Evolutionary conservation across 2,329 filamentous ascomycete genomes (phyloP).

Genomic region (Ophiostoma sp.): DNA sequence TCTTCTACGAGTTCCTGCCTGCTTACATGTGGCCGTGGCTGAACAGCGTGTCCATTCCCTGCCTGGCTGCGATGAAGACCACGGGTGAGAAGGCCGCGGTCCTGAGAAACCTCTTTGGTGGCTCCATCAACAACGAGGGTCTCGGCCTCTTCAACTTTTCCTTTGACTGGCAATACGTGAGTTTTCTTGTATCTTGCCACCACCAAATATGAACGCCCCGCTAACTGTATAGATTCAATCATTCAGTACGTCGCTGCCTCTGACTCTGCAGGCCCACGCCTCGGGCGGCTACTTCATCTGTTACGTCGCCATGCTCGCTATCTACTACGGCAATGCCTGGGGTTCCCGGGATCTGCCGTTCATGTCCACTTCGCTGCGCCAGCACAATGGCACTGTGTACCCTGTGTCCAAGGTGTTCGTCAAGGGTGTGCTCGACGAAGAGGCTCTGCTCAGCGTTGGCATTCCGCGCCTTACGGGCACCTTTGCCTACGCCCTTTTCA

Average conservation of each 20-base stretch:
- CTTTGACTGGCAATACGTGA: conserved; percentile 52
- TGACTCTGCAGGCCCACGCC: conserved; percentile 45
- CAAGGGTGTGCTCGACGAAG: conserved; percentile 39
- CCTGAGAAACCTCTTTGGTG: conserved; percentile 48
- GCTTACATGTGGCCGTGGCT: conserved; percentile 53
- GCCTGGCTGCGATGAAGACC: conserved; percentile 47
- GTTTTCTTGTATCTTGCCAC: conserved; percentile 27
- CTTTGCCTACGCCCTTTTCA: conserved; percentile 51
- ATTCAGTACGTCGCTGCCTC: conserved; percentile 47
- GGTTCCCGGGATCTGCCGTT: conserved; percentile 44
- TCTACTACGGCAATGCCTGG: conserved; percentile 50
- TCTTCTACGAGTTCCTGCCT: conserved; percentile 48
- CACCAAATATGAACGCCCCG: no score
- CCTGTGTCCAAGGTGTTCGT: conserved; percentile 39
- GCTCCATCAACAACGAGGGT: conserved; percentile 48
- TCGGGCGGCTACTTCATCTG: conserved; percentile 45
- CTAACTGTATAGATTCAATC: conserved; percentile 46
- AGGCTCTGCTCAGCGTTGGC: conserved; percentile 40
- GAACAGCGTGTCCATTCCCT: conserved; percentile 50
- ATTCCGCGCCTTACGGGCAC: conserved; percentile 44
- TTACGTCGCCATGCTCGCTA: conserved; percentile 45
- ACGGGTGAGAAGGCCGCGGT: conserved; percentile 41
- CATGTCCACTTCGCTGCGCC: conserved; percentile 47
- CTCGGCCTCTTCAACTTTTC: conserved; percentile 45
- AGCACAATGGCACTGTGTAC: conserved; percentile 39